A percentile compares a stretch with the other conserved stretches of the same genome.
These are phyloP conservation scores for Melanopsichium pennsylvanicum DNA, from an alignment of 1,284 basidiomycete genomes.

Conservation along the genomic window DNA sequence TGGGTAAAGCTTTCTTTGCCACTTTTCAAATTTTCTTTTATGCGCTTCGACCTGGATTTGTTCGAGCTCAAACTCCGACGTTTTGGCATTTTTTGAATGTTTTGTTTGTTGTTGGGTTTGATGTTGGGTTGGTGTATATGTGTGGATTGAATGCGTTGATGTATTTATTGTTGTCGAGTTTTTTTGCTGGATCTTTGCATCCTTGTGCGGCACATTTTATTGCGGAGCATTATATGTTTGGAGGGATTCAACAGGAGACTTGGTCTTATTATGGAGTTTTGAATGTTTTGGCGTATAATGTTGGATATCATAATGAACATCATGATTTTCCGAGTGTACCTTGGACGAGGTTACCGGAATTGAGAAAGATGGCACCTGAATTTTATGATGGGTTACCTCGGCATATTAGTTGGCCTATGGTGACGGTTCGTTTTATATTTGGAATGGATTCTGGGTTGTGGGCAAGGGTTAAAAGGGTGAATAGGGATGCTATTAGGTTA, in stretches of 20 bases:
- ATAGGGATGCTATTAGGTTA: slow-evolving; percentile 12
- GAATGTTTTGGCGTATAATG: slow-evolving; percentile 93
- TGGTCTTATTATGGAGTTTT: slow-evolving; percentile 95
- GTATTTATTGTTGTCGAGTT: slow-evolving; percentile 85
- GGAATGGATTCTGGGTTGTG: slow-evolving; percentile 66
- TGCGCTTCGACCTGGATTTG: slow-evolving; percentile 92
- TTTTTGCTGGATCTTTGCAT: slow-evolving; percentile 94
- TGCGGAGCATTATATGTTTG: slow-evolving; percentile 73
- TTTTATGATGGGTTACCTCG: slow-evolving; percentile 88
- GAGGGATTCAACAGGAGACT: slow-evolving; percentile 78
- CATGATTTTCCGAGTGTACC: slow-evolving; percentile 97
- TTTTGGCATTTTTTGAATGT: slow-evolving; percentile 86
- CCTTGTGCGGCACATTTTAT: slow-evolving; percentile 98
- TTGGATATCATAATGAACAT: slow-evolving; percentile 98
- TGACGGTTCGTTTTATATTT: slow-evolving; percentile 91
- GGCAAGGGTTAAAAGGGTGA: slow-evolving; percentile 54
- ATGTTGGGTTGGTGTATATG: slow-evolving; percentile 70
- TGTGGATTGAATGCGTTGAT: slow-evolving; percentile 65
- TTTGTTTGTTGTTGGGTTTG: slow-evolving; percentile 75
- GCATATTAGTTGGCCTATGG: slow-evolving; percentile 92
- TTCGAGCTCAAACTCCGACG: slow-evolving; percentile 82
- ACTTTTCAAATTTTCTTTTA: slow-evolving; percentile 99
- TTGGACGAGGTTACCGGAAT: slow-evolving; percentile 90
- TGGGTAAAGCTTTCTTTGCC: slow-evolving; percentile 96
- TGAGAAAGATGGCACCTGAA: slow-evolving; percentile 84